A percentile compares a stretch with the other conserved stretches of the same genome.
These are phyloP conservation scores for Clitopilus passeckerianus DNA, from an alignment of 768 basidiomycete species.

Conservation along the genomic window DNA sequence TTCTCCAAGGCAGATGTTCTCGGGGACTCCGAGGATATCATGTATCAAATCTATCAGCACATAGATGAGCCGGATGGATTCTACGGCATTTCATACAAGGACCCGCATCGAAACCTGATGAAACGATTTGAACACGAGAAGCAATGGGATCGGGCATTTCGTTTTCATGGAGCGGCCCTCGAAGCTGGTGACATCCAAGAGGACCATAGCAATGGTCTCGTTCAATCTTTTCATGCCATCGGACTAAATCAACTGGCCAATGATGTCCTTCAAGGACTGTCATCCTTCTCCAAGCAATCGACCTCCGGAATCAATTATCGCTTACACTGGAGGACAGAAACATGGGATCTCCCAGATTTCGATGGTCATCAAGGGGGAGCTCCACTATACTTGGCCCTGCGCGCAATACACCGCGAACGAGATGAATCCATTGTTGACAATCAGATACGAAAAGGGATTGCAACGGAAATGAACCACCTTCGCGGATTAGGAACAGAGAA, in stretches of 20 bases:
- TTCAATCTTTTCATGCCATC: conserved; percentile 81
- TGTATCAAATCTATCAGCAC: conserved; percentile 91
- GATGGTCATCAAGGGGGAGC: conserved; percentile 42
- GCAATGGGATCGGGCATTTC: conserved; percentile 89
- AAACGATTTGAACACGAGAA: conserved; percentile 89
- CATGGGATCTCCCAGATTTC: conserved; percentile 87
- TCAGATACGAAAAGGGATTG: conserved; percentile 46
- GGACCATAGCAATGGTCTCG: conserved; percentile 55
- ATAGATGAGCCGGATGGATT: conserved; percentile 99
- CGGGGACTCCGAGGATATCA: conserved; percentile 51
- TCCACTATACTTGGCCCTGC: conserved; percentile 72
- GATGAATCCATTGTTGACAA: conserved; percentile 42
- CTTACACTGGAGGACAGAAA: conserved; percentile 91
- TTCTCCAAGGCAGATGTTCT: conserved; percentile 17
- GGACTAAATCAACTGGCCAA: conserved; percentile 90
- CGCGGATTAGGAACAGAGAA: conserved; percentile 71
- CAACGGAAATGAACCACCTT: conserved; percentile 60
- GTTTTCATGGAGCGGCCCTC: conserved; percentile 80
- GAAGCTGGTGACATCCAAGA: conserved; percentile 50
- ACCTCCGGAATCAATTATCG: conserved; percentile 58
- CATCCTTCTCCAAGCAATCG: conserved; percentile 23
- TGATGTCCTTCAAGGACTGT: conserved; percentile 44
- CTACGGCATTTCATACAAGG: conserved; percentile 81
- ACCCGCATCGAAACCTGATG: conserved; percentile 77
- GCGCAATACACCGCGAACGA: conserved; percentile 79